Evolutionary conservation across 208 protist genomes (phyloP), one percentile per base, ranked within the genome.

Genomic region (Wallacemonas sp.): DNA sequence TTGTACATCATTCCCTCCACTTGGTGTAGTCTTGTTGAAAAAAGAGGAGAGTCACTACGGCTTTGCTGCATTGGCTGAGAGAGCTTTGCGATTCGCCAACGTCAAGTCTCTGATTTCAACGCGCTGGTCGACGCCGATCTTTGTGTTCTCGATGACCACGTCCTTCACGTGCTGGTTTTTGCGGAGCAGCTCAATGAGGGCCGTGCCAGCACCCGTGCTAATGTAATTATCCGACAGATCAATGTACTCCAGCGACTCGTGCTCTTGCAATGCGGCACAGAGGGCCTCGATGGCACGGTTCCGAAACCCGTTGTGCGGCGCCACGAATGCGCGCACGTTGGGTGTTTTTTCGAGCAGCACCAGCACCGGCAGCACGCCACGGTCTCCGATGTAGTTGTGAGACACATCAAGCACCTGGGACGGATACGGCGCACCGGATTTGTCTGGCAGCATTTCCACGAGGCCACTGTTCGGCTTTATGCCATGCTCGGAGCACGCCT

Each of bases 211-310:
- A 21, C 88, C 90, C 19, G 91, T 81, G 56, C 90, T 96, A 49
- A 97, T 95, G 57, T 84, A 96, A 72, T 97, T 97, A 56, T 90
- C 84, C 0, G 88, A 95, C 1, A 97, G 36, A 47, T 97, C 82
- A 41, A 97, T 83, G 48, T 74, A 76, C 48, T 73, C 65, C 0
- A 97, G 54, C 1, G 74, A 70, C 0, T 91, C 77, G 56, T 96
- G 80, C 27, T 78, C 75, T 9, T 68, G 48, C 11, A 76, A 68
- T 29, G 55, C 69, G 6, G 55, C 47, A 63, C 80, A 88, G 6
- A 97, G 44, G 2, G 80, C 74, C 44, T 80, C 63, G 36, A 96
- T 71, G 19, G 73, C 90, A 26, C 69, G 63, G 43, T 97, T 96
- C 19, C 93, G 85, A n/a, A 97, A 65, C 2, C 92, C 92, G 41